phyloP scores from a whole-genome alignment of 257 asterid species.

The Cordia subcordata region DNA sequence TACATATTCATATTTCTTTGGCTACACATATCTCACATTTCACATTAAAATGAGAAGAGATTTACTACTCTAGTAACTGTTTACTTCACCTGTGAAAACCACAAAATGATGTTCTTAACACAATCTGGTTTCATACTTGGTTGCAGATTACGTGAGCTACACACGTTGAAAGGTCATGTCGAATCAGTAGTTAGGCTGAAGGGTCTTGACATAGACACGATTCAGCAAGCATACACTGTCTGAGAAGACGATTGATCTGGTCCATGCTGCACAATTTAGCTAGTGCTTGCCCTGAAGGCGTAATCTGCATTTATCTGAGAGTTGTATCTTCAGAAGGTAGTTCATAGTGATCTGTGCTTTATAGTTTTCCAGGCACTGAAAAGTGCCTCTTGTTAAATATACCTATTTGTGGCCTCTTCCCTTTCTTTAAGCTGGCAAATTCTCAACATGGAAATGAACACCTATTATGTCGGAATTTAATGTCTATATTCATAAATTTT shows the following conservation, averaged over 20 bases:
- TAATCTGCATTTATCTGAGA: not conserved
- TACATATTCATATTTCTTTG: not conserved
- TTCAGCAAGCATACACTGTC: slow-evolving; percentile 19
- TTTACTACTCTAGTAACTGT: no score
- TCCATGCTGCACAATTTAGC: not conserved
- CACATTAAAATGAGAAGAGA: no score
- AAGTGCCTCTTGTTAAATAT: slow-evolving; percentile 1
- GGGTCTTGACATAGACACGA: slow-evolving; percentile 17
- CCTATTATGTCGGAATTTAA: not conserved
- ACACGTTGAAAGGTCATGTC: slow-evolving; percentile 18
- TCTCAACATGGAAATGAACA: not conserved
- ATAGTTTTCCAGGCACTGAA: not conserved
- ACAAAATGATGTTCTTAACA: slow-evolving; percentile 8
- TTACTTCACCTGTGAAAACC: slow-evolving; percentile 14
- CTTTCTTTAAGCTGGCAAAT: not conserved
- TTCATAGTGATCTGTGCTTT: slow-evolving; percentile 1
- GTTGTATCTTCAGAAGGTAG: not conserved
- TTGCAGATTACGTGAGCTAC: slow-evolving; percentile 15
- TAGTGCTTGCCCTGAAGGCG: not conserved
- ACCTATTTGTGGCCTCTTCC: not conserved
- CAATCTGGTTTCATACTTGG: not conserved
- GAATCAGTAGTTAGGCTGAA: slow-evolving; percentile 18
- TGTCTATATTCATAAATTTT: not conserved
- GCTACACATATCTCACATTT: no score
- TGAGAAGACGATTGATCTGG: not conserved